Evolutionary conservation across 129 eudicot species (phyloP), one percentile per base, ranked within the genome.

Genomic region (Centella asiatica): DNA sequence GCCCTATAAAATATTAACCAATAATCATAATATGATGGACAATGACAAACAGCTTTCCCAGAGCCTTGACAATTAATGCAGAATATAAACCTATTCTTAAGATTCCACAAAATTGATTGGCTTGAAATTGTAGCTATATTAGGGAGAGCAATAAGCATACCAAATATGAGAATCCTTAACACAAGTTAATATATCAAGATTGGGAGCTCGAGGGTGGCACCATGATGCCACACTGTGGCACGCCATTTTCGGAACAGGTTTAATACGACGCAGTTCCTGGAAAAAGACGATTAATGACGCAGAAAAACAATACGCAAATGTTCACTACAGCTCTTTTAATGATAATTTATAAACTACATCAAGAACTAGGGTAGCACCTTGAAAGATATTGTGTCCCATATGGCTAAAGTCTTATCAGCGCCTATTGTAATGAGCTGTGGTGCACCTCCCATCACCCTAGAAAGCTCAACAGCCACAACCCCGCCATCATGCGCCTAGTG

Each of bases 201-300:
- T 92, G 37, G 99, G 99, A 65, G 99, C 99, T 74, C 99, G 88
- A 69, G 99, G 99, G 71, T 92, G 99, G 73, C 95, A 92, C 99
- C 99, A 92, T 54, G 99, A 92, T 28, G 99, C 96, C 79, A 92
- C 96, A 72, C 99, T 92, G 76, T 87, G 99, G 72, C 99, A 92
- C 67, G 92, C 94, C 88, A 92, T 65, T 75, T 74, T 92, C 11
- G 99, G 84, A 55, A 92, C 96, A 75, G 99, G 99, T 69, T 87
- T 92, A 54, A 87, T 87, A 53, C 96, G 85, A 15, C 99, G 95
- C 64, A 92, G 59, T 76, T 92, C 99, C 99, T 92, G 84, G 56
- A 73, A 68, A 32, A 33, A 51, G 45, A 56, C 40, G 31, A 65
- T 19, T 24, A 57, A 56, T 64, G 42, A n/a, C n/a, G n/a, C n/a